Conservation (phyloP, 2,329 filamentous ascomycete species). For the Diplodia mutila region DNA sequence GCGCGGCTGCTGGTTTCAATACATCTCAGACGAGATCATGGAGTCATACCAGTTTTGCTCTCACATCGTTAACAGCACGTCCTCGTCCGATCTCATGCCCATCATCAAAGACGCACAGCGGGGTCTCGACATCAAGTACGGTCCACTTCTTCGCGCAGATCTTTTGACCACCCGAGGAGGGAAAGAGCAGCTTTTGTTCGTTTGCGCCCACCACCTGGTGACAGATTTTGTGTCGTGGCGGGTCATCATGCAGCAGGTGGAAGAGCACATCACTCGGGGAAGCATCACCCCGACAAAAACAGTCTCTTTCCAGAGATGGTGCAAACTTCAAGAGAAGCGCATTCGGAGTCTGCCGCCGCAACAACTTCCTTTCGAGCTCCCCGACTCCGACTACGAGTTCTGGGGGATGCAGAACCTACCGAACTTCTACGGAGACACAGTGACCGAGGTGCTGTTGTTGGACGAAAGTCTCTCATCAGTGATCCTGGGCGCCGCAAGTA, state of each 20-base stretch:
- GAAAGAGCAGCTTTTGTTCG: conserved; percentile 30
- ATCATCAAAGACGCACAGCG: conserved; percentile 30
- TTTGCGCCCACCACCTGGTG: conserved; percentile 43
- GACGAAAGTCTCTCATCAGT: conserved; percentile 38
- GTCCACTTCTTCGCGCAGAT: conserved; percentile 48
- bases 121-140: conserved; percentile 38
- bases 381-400: conserved; percentile 38
- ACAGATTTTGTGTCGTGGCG: conserved; percentile 47
- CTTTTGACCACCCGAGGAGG: conserved; percentile 43
- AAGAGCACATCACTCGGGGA: conserved; percentile 37
- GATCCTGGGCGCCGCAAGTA: conserved; percentile 1
- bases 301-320: conserved; percentile 44
- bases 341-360: conserved; percentile 33
- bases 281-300: conserved; percentile 34
- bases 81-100: not conserved
- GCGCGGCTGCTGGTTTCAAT: conserved; percentile 36
- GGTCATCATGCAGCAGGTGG: conserved; percentile 43
- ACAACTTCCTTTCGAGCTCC: conserved; percentile 34
- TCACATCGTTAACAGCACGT: not conserved
- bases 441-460: conserved; percentile 37
- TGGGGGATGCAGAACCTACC: conserved; percentile 43
- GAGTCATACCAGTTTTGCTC: conserved; percentile 35
- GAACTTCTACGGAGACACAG: conserved; percentile 41
- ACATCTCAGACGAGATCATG: conserved; percentile 37
- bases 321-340: conserved; percentile 38